Conservation (phyloP, 1,284 basidiomycete species). For the Pisolithus thermaeus region DNA sequence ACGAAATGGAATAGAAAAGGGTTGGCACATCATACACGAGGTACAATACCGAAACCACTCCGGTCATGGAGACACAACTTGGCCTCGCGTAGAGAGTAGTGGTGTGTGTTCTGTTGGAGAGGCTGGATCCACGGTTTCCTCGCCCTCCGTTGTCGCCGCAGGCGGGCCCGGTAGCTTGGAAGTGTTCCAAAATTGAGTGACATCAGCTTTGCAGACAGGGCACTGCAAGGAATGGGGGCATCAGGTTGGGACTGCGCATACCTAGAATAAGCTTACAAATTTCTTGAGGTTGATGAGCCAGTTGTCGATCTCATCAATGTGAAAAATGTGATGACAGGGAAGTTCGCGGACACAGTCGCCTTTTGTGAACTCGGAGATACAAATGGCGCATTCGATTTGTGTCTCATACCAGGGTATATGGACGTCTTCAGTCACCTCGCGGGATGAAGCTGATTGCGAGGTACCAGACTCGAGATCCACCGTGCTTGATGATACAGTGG, state of each 20-base stretch:
- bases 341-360: constrained; percentile 85
- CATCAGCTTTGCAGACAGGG: constrained; percentile 84
- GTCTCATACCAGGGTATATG: constrained; percentile 66
- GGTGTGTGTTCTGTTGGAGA: constrained; percentile 34
- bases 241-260: neutral
- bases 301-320: constrained; percentile 79
- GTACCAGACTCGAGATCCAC: constrained; percentile 36
- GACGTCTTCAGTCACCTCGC: constrained; percentile 25
- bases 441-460: constrained; percentile 40
- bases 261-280: constrained; percentile 47
- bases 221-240: constrained; percentile 47
- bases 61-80: constrained; percentile 11
- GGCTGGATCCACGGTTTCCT: constrained; percentile 4
- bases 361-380: constrained; percentile 76
- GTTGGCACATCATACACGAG: constrained; percentile 20
- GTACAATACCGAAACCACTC: constrained; percentile 14
- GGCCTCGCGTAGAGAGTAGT: constrained; percentile 24
- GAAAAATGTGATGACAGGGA: constrained; percentile 88
- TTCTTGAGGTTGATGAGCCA: constrained; percentile 90
- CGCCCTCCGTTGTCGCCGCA: constrained; percentile 1
- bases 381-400: constrained; percentile 85
- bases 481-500: constrained; percentile 25
- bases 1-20: constrained; percentile 9
- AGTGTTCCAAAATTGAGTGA: constrained; percentile 56
- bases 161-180: constrained; percentile 11